These are phyloP conservation scores for Globisporangium abappressorium DNA, from an alignment of 352 stramenopile genomes.

Conservation along the genomic window DNA sequence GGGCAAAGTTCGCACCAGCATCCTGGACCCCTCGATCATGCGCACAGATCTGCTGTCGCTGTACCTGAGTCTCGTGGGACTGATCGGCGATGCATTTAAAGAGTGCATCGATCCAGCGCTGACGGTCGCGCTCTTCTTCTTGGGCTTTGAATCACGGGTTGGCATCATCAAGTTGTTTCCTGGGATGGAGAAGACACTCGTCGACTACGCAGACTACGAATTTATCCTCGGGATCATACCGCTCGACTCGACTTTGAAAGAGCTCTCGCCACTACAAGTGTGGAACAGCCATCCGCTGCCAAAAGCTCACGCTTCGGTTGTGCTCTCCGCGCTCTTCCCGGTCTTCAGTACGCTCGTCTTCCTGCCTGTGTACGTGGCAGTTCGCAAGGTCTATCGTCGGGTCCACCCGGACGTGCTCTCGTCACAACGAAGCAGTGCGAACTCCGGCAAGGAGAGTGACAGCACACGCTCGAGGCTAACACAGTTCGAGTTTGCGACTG, in stretches of 20 bases:
- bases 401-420: neutral
- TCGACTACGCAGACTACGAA: slow-evolving; percentile 2
- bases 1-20: neutral
- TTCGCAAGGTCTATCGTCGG: slow-evolving; percentile 7
- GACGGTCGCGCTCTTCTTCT: neutral
- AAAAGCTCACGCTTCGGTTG: neutral
- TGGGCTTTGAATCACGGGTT: slow-evolving; percentile 2
- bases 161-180: neutral
- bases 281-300: slow-evolving; percentile 8
- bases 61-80: slow-evolving; percentile 7
- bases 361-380: neutral
- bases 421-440: slow-evolving; percentile 7
- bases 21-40: slow-evolving; percentile 1
- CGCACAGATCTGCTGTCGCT: slow-evolving; percentile 14
- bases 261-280: neutral
- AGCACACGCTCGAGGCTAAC: neutral
- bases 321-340: slow-evolving; percentile 3
- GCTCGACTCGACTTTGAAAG: neutral
- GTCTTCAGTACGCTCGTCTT: slow-evolving; percentile 5
- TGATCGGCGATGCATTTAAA: slow-evolving; percentile 25
- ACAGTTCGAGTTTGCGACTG: slow-evolving; percentile 14
- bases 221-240: neutral
- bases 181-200: neutral
- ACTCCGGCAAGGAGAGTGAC: slow-evolving; percentile 4
- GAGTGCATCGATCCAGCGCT: slow-evolving; percentile 19